A percentile compares a stretch with the other conserved stretches of the same genome.
phyloP scores from a whole-genome alignment of 495 filamentous ascomycete species.

The Aspergillus indologenus region DNA sequence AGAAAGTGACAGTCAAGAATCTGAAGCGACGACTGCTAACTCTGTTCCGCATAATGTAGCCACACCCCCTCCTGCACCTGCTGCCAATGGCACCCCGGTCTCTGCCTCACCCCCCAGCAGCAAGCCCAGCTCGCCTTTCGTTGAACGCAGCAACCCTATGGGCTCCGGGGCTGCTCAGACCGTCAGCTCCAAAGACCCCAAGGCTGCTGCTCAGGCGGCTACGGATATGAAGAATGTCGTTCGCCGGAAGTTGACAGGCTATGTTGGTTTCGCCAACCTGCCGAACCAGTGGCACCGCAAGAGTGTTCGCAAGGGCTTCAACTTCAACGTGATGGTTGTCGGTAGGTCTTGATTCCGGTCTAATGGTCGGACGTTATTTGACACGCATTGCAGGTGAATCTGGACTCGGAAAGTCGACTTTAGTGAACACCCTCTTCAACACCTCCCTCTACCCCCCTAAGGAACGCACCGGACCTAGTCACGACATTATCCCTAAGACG shows the following conservation, averaged over 20 bases:
- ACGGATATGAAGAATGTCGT: slow-evolving; percentile 96
- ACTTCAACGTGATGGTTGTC: slow-evolving; percentile 99
- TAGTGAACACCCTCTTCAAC: slow-evolving; percentile 99
- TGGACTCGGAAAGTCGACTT: slow-evolving; percentile 96
- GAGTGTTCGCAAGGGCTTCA: slow-evolving; percentile 99
- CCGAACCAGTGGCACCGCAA: slow-evolving; percentile 99
- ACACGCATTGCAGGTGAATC: slow-evolving; percentile 74
- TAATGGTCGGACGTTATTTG: slow-evolving; percentile 23
- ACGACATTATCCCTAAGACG: slow-evolving; percentile 98
- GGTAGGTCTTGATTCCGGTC: slow-evolving; percentile 54
- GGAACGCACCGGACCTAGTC: slow-evolving; percentile 92
- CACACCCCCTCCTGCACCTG: slow-evolving; percentile 33
- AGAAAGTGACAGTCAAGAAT: slow-evolving; percentile 15
- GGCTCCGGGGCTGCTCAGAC: slow-evolving; percentile 60
- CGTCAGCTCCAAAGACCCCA: slow-evolving; percentile 78
- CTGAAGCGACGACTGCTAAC: slow-evolving; percentile 29
- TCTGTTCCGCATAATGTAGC: slow-evolving; percentile 29
- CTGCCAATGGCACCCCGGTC: slow-evolving; percentile 39
- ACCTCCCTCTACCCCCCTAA: slow-evolving; percentile 98
- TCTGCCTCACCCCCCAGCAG: slow-evolving; percentile 41
- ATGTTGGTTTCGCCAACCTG: slow-evolving; percentile 97
- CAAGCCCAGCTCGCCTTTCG: slow-evolving; percentile 56
- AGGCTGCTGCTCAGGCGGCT: slow-evolving; percentile 71
- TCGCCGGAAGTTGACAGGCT: slow-evolving; percentile 94
- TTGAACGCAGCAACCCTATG: slow-evolving; percentile 62